These are phyloP conservation scores for Aspergillus tubingensis DNA, from an alignment of 2,329 filamentous ascomycete species.

Conservation along the genomic window DNA sequence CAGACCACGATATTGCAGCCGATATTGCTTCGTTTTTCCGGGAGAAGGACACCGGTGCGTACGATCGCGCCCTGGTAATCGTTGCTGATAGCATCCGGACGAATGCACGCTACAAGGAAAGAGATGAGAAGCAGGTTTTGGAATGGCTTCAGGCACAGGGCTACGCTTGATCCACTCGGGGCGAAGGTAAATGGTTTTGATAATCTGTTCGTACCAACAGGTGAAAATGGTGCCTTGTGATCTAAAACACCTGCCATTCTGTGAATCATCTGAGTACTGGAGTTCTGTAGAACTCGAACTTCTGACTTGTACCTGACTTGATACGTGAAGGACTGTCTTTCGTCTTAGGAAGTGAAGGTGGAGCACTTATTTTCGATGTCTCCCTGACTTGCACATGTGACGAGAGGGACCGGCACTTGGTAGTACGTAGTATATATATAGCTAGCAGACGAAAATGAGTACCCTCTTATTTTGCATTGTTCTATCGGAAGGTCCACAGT, in stretches of 20 bases:
- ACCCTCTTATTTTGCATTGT: no score
- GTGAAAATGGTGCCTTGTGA: background rate
- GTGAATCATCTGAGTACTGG: background rate
- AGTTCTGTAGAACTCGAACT: background rate
- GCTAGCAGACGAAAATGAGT: no score
- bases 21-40: constrained; percentile 86
- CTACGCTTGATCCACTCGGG: constrained; percentile 49
- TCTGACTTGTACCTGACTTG: no score
- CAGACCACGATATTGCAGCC: constrained; percentile 66
- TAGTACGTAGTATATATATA: no score
- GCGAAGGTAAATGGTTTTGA: background rate
- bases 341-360: no score
- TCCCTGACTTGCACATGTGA: no score
- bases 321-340: no score
- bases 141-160: constrained; percentile 73
- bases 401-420: no score
- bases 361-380: no score
- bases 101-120: constrained; percentile 76
- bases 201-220: background rate
- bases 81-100: constrained; percentile 83
- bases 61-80: constrained; percentile 81
- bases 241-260: no score
- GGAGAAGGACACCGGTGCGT: constrained; percentile 80
- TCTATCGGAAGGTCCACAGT: no score
- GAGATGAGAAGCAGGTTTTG: constrained; percentile 71